These are phyloP conservation scores for Funneliformis caledonium DNA, from an alignment of 371 early-diverging fungal genomes.

Conservation along the genomic window DNA sequence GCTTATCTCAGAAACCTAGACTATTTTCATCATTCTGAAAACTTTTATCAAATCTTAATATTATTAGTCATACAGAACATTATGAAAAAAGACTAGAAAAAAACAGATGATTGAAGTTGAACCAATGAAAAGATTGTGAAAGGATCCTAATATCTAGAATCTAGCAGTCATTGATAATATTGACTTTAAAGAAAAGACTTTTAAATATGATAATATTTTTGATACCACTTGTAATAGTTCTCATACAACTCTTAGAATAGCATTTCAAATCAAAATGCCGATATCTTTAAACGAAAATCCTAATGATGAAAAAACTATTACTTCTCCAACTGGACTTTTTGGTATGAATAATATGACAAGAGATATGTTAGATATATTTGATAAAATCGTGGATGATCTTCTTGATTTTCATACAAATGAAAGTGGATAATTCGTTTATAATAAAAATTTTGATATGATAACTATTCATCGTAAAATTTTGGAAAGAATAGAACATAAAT, in stretches of 20 bases:
- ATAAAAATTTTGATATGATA: neutral
- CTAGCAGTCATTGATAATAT: conserved; percentile 17
- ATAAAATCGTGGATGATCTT: neutral
- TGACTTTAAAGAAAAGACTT: conserved; percentile 25
- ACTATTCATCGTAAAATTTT: neutral
- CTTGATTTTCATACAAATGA: neutral
- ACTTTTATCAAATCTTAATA: neutral
- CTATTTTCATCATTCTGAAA: neutral
- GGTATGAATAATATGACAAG: neutral
- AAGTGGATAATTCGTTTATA: neutral
- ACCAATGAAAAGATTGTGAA: neutral
- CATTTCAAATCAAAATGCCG: neutral
- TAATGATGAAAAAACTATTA: neutral
- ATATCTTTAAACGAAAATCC: neutral
- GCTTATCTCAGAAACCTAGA: neutral
- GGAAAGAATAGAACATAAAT: neutral
- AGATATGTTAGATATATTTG: neutral
- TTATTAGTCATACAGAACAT: neutral
- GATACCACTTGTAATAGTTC: neutral
- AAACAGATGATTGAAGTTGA: neutral
- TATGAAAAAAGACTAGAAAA: conserved; percentile 13
- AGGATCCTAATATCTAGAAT: conserved; percentile 12
- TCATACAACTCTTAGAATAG: conserved; percentile 22
- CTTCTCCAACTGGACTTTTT: neutral
- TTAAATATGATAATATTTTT: conserved; percentile 31